Conservation (phyloP, 75 land plant species). For the Cryptomeria japonica region DNA sequence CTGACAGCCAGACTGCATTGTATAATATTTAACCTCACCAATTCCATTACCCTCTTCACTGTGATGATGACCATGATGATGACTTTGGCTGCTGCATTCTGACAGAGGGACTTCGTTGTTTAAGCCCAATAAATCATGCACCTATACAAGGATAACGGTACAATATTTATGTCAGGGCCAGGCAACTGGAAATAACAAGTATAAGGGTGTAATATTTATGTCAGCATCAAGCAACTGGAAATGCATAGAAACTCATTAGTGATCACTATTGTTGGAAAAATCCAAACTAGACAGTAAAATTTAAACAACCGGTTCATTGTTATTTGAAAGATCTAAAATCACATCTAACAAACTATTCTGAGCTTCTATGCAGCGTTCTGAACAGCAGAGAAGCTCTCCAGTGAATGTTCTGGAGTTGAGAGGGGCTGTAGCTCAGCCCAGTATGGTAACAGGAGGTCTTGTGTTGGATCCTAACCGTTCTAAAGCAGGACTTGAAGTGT, state of each 20-base stretch:
- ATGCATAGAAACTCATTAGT: background rate
- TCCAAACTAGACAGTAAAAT: too few relatives aligned
- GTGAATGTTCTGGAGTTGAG: too few relatives aligned
- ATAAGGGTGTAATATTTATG: background rate
- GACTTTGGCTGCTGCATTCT: background rate
- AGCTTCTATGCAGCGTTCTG: too few relatives aligned
- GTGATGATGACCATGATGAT: background rate
- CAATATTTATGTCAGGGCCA: background rate
- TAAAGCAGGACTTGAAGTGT: slow-evolving; percentile 22
- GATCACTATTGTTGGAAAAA: too few relatives aligned
- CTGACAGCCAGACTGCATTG: background rate
- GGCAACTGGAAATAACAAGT: background rate
- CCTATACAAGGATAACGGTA: background rate
- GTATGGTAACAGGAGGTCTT: background rate
- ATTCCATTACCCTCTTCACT: background rate
- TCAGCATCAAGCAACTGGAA: background rate
- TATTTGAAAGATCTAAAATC: too few relatives aligned
- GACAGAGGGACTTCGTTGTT: background rate
- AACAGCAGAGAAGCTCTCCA: too few relatives aligned
- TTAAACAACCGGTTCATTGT: too few relatives aligned
- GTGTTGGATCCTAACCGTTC: background rate
- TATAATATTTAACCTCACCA: background rate
- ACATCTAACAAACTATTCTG: too few relatives aligned
- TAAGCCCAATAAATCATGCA: background rate
- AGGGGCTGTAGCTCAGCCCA: background rate